These are phyloP conservation scores for Eutrema salsugineum DNA, from an alignment of 441 rosid species.

Conservation along the genomic window DNA sequence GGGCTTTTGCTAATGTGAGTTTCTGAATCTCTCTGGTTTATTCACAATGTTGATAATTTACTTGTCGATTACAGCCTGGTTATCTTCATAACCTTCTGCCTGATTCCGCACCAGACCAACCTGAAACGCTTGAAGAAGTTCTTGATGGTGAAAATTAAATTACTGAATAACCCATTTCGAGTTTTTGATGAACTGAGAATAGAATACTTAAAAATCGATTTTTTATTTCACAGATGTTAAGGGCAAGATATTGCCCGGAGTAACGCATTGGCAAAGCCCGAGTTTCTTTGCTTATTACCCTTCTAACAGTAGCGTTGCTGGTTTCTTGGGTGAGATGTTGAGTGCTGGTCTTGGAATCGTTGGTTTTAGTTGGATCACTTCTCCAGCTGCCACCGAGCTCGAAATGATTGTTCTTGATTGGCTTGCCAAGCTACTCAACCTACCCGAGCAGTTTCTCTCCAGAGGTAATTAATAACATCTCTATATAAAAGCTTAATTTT, in stretches of 20 bases:
- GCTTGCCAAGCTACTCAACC: constrained; percentile 74
- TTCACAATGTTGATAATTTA: constrained; percentile 1
- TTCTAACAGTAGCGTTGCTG: constrained; percentile 79
- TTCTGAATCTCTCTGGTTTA: background rate
- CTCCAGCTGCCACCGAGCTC: constrained; percentile 94
- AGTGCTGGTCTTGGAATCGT: constrained; percentile 78
- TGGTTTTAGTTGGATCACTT: constrained; percentile 91
- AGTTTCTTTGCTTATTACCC: constrained; percentile 78
- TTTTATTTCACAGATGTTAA: constrained; percentile 51
- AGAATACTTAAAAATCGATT: background rate
- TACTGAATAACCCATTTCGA: background rate
- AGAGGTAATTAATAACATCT: constrained; percentile 39
- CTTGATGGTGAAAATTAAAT: constrained; percentile 63
- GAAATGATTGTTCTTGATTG: constrained; percentile 88
- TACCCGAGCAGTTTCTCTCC: constrained; percentile 75
- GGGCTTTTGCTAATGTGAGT: background rate
- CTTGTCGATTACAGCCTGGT: constrained; percentile 84
- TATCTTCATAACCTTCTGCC: constrained; percentile 71
- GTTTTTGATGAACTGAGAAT: background rate
- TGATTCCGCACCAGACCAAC: constrained; percentile 70
- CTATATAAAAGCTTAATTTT: too few species aligned
- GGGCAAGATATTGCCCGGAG: constrained; percentile 77
- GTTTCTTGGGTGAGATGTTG: constrained; percentile 94
- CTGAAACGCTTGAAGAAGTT: constrained; percentile 67
- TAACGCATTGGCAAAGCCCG: constrained; percentile 95